Evolutionary conservation across 169 alveolate genomes (phyloP).

Genomic region (Eimeria necatrix): DNA sequence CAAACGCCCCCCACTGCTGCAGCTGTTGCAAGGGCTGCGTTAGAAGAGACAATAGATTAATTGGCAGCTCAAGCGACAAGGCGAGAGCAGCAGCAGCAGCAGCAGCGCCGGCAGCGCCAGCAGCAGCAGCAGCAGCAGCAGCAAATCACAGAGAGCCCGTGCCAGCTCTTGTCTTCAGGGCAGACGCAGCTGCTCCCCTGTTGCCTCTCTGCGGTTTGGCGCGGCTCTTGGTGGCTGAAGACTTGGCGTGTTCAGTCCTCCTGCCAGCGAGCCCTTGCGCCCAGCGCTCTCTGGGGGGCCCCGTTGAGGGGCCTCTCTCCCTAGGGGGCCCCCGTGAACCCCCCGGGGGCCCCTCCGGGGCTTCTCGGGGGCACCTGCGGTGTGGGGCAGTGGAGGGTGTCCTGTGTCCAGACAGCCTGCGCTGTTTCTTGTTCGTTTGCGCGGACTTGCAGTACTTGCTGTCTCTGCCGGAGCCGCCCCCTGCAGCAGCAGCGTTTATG

Average conservation of each 20-base stretch:
- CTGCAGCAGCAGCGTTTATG: background rate
- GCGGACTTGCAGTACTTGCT: background rate
- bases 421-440: background rate
- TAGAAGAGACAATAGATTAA: background rate
- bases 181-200: slow-evolving; percentile 63
- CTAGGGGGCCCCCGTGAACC: background rate
- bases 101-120: slow-evolving; percentile 48
- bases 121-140: slow-evolving; percentile 69
- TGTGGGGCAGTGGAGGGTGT: background rate
- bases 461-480: slow-evolving; percentile 7
- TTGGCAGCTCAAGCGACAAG: background rate
- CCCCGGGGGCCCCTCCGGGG: slow-evolving; percentile 16
- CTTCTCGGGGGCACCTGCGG: slow-evolving; percentile 22
- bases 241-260: background rate
- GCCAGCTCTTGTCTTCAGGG: slow-evolving; percentile 57
- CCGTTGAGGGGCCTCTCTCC: background rate
- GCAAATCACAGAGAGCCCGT: slow-evolving; percentile 33
- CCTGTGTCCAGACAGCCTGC: slow-evolving; percentile 51
- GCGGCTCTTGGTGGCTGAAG: background rate
- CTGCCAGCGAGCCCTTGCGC: background rate
- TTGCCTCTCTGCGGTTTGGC: slow-evolving; percentile 15
- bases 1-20: background rate
- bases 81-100: background rate
- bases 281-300: background rate
- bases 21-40: background rate